Conservation (phyloP, 2,329 filamentous ascomycete genomes). For the Claviceps monticola region DNA sequence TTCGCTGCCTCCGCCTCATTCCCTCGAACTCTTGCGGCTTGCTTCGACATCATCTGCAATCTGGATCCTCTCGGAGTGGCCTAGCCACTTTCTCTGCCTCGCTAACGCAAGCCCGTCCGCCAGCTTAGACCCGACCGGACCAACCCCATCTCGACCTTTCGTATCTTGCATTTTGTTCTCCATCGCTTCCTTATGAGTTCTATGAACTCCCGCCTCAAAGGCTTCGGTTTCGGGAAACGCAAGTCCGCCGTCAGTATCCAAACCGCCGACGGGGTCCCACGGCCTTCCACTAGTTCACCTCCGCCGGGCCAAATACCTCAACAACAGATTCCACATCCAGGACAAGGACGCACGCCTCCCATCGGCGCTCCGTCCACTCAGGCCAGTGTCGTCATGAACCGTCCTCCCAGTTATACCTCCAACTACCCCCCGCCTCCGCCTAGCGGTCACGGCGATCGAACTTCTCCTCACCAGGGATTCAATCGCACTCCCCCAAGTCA, state of each 20-base stretch:
- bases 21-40: background rate
- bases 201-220: constrained; percentile 67
- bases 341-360: constrained; percentile 18
- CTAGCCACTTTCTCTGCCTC: background rate
- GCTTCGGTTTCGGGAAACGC: constrained; percentile 70
- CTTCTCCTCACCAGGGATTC: constrained; percentile 35
- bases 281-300: constrained; percentile 18
- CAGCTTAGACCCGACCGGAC: background rate
- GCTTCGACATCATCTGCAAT: background rate
- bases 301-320: constrained; percentile 32
- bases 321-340: constrained; percentile 25
- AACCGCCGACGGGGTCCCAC: constrained; percentile 27
- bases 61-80: background rate
- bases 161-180: constrained; percentile 4
- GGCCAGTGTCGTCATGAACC: constrained; percentile 44
- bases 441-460: constrained; percentile 32
- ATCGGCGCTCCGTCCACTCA: constrained; percentile 30
- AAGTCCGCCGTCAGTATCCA: constrained; percentile 52
- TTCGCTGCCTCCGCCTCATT: background rate
- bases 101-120: background rate
- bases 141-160: background rate
- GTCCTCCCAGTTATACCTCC: constrained; percentile 50
- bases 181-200: constrained; percentile 48
- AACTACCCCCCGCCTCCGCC: constrained; percentile 37
- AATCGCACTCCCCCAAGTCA: constrained; percentile 43